These are phyloP conservation scores for Trichoderma endophyticum DNA, from an alignment of 2,329 filamentous ascomycete genomes.

Conservation along the genomic window DNA sequence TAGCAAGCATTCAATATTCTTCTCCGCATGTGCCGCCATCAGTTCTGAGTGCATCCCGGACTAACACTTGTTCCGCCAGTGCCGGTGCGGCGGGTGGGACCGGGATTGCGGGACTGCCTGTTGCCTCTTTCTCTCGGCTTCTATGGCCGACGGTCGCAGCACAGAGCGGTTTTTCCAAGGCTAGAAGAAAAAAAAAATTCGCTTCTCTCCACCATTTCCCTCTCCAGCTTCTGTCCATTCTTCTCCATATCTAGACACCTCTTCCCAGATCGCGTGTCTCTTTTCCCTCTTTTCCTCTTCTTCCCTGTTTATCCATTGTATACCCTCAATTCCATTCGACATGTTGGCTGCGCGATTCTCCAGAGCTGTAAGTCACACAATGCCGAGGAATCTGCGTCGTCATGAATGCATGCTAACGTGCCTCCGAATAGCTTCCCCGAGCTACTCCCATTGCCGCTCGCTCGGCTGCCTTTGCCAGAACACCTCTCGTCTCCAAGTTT, in stretches of 20 bases:
- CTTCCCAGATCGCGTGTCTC: slow-evolving; percentile 30
- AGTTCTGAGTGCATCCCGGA: neutral
- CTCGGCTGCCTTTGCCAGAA: slow-evolving; percentile 63
- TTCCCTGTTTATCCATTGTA: slow-evolving; percentile 33
- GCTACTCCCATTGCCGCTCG: slow-evolving; percentile 66
- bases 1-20: neutral
- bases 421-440: slow-evolving; percentile 65
- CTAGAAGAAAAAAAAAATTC: slow-evolving; percentile 34
- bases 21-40: neutral
- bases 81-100: slow-evolving; percentile 14
- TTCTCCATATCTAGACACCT: slow-evolving; percentile 24
- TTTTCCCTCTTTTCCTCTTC: slow-evolving; percentile 28
- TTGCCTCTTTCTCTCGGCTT: slow-evolving; percentile 44
- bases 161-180: slow-evolving; percentile 9
- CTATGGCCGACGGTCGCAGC: slow-evolving; percentile 36
- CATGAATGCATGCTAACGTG: slow-evolving; percentile 23
- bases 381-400: neutral
- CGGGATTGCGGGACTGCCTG: slow-evolving; percentile 21
- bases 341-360: slow-evolving; percentile 72
- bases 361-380: slow-evolving; percentile 63
- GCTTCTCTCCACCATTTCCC: slow-evolving; percentile 27
- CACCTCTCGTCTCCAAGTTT: slow-evolving; percentile 69
- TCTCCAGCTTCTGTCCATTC: slow-evolving; percentile 26
- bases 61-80: neutral
- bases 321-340: slow-evolving; percentile 43